Evolutionary conservation across 2,329 filamentous ascomycete genomes (phyloP).

Genomic region (Capronia americana): DNA sequence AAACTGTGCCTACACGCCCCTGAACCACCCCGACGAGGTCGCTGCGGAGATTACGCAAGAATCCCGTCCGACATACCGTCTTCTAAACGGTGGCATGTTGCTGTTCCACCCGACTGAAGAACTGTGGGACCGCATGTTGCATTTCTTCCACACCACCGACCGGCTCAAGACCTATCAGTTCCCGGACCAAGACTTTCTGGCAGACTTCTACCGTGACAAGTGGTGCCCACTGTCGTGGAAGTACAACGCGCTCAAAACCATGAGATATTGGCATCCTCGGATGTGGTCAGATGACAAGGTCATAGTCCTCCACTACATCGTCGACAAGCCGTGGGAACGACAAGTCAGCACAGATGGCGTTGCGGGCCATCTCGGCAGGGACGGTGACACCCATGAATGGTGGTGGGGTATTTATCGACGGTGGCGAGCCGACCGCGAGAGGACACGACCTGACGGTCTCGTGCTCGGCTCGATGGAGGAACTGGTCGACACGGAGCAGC

Average conservation of each 20-base stretch:
- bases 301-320: slow-evolving; percentile 60
- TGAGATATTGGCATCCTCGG: slow-evolving; percentile 59
- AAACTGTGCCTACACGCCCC: slow-evolving; percentile 54
- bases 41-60: slow-evolving; percentile 24
- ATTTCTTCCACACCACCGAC: slow-evolving; percentile 48
- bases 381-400: slow-evolving; percentile 60
- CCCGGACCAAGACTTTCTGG: slow-evolving; percentile 62
- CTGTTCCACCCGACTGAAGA: slow-evolving; percentile 53
- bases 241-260: slow-evolving; percentile 62
- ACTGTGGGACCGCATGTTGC: slow-evolving; percentile 50
- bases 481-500: slow-evolving; percentile 30
- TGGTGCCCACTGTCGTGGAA: slow-evolving; percentile 58
- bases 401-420: slow-evolving; percentile 58
- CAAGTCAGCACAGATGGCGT: slow-evolving; percentile 50
- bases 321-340: slow-evolving; percentile 62
- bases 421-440: slow-evolving; percentile 45
- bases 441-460: slow-evolving; percentile 13
- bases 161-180: slow-evolving; percentile 56
- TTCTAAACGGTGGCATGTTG: slow-evolving; percentile 57
- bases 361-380: slow-evolving; percentile 58
- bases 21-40: slow-evolving; percentile 42
- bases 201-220: slow-evolving; percentile 53
- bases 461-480: slow-evolving; percentile 26
- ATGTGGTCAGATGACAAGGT: slow-evolving; percentile 60
- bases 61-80: slow-evolving; percentile 48